Evolutionary conservation across 148 eudicot genomes (phyloP).

Genomic region (Rhododendron griersonianum): DNA sequence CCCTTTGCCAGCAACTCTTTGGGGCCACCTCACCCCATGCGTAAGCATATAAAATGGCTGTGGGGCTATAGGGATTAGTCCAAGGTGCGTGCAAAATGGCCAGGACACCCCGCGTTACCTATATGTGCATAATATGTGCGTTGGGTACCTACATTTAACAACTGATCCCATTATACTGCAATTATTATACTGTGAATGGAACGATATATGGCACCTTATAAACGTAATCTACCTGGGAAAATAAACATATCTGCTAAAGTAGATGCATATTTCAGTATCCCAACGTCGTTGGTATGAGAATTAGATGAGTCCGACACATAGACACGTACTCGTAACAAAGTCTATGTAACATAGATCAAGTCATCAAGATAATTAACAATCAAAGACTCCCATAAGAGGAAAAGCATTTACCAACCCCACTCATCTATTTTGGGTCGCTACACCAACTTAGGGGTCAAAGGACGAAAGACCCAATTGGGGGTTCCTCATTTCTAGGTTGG

Average conservation of each 20-base stretch:
- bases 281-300: not conserved
- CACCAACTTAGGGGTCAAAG: not conserved
- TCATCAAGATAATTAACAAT: not conserved
- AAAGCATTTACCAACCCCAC: not conserved
- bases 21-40: not conserved
- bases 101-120: not conserved
- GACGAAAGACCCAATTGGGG: not conserved
- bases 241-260: not conserved
- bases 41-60: no score
- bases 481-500: not conserved
- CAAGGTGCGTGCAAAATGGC: not conserved
- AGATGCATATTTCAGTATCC: not conserved
- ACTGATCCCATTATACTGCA: not conserved
- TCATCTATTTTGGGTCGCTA: not conserved
- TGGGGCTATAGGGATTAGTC: no score
- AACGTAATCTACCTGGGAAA: not conserved
- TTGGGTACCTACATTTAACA: not conserved
- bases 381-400: not conserved
- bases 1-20: not conserved
- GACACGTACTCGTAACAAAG: not conserved
- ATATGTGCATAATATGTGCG: not conserved
- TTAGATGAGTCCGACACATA: not conserved
- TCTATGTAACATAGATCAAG: not conserved
- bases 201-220: not conserved
- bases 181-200: not conserved